phyloP scores from a whole-genome alignment of 1,284 basidiomycete genomes.

The Leucoagaricus sp. region DNA sequence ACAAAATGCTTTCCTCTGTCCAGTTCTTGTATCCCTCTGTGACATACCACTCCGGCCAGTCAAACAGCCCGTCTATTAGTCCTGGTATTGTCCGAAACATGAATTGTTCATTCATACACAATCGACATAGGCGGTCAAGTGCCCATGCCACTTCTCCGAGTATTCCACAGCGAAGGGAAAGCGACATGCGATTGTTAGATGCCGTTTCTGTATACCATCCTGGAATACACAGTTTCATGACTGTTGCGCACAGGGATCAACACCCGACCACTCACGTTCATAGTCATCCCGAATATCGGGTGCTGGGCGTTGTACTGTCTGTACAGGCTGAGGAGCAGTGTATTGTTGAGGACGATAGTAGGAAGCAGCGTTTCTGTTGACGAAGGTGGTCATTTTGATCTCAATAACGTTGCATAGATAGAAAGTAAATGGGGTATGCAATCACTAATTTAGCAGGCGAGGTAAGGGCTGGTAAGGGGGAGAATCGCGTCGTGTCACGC shows the following conservation, averaged over 20 bases:
- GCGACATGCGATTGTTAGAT: conserved; percentile 77
- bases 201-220: conserved; percentile 80
- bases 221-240: conserved; percentile 29
- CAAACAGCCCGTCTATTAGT: conserved; percentile 75
- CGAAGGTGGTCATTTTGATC: conserved; percentile 17
- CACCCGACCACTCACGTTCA: conserved; percentile 54
- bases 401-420: neutral
- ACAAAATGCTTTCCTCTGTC: conserved; percentile 46
- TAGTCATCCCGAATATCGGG: conserved; percentile 71
- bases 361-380: conserved; percentile 21
- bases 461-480: neutral
- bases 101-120: conserved; percentile 77
- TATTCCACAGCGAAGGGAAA: conserved; percentile 77
- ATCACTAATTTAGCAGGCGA: neutral
- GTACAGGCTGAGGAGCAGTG: conserved; percentile 21
- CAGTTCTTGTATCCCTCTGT: conserved; percentile 49
- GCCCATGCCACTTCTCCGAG: conserved; percentile 79
- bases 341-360: conserved; percentile 23
- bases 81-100: conserved; percentile 68
- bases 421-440: neutral
- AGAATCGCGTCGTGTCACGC: conserved; percentile 11
- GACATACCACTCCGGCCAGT: conserved; percentile 80
- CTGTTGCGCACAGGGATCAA: neutral
- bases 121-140: conserved; percentile 72
- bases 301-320: conserved; percentile 21